Percentiles rank a stretch among this genome's conserved stretches.
These are phyloP conservation scores for Castanospermum australe DNA, from an alignment of 306 rosid genomes.

Conservation along the genomic window DNA sequence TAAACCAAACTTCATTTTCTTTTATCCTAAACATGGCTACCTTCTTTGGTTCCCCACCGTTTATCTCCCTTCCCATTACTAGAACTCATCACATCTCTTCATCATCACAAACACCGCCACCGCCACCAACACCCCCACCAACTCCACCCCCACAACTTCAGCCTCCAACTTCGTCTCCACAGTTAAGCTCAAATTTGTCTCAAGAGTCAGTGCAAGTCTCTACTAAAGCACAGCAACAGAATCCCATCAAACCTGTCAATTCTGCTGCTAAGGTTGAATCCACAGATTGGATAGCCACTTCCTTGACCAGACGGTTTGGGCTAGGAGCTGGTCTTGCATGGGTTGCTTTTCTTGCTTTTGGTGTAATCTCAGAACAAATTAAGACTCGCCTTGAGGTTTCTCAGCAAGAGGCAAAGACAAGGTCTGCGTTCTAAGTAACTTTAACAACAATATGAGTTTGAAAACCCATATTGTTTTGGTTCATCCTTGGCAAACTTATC, in stretches of 20 bases:
- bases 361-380: conserved; percentile 89
- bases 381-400: conserved; percentile 94
- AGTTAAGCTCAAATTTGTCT: conserved; percentile 38
- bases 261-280: conserved; percentile 61
- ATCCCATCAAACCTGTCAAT: conserved; percentile 34
- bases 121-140: conserved; percentile 47
- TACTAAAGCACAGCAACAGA: conserved; percentile 42
- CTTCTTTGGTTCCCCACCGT: conserved; percentile 63
- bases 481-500: not conserved
- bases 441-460: not conserved
- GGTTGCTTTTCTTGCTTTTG: conserved; percentile 82
- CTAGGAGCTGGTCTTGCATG: conserved; percentile 97
- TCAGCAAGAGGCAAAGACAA: conserved; percentile 78
- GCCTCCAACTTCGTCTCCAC: conserved; percentile 42
- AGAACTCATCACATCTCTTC: conserved; percentile 62
- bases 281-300: conserved; percentile 90
- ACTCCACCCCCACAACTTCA: conserved; percentile 49
- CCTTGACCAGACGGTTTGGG: conserved; percentile 82
- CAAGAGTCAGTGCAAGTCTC: conserved; percentile 45
- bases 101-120: conserved; percentile 62
- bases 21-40: conserved; percentile 63
- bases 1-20: conserved; percentile 18
- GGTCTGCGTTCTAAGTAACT: conserved; percentile 37
- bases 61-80: conserved; percentile 62
- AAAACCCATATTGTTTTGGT: not conserved